A percentile compares a stretch with the other conserved stretches of the same genome.
These are phyloP conservation scores for Osmanthus fragrans DNA, from an alignment of 257 asterid genomes.

Conservation along the genomic window DNA sequence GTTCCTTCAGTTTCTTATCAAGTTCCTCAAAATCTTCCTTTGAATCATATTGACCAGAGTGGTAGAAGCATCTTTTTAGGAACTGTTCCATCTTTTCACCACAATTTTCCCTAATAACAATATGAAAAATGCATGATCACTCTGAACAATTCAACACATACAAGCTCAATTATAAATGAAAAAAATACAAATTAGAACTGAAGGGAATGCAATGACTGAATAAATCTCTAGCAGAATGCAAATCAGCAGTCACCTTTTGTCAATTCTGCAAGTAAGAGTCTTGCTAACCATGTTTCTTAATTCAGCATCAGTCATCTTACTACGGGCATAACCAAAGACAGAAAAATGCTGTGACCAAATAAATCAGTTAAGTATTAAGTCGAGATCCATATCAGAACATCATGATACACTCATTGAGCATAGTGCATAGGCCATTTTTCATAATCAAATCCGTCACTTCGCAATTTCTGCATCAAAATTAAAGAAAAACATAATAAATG, in stretches of 20 bases:
- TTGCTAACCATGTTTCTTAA: slow-evolving; percentile 84
- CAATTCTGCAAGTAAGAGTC: slow-evolving; percentile 96
- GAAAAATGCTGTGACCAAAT: slow-evolving; percentile 72
- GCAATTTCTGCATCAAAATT: not conserved
- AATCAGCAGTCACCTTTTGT: slow-evolving; percentile 59
- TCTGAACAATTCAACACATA: not conserved
- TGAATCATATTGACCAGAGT: slow-evolving; percentile 88
- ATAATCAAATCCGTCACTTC: not conserved
- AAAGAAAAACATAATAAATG: not conserved
- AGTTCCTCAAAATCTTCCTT: slow-evolving; percentile 67
- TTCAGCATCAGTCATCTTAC: slow-evolving; percentile 94
- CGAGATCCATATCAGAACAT: slow-evolving; percentile 10
- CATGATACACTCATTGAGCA: not conserved
- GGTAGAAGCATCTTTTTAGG: slow-evolving; percentile 84
- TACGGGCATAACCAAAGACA: slow-evolving; percentile 90
- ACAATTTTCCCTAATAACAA: slow-evolving; percentile 76
- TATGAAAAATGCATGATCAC: not conserved
- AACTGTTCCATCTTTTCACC: slow-evolving; percentile 93
- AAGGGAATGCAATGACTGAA: not conserved
- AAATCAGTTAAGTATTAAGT: not conserved
- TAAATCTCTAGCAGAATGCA: not conserved
- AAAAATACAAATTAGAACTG: not conserved
- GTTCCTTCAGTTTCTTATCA: slow-evolving; percentile 73
- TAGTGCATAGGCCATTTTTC: not conserved
- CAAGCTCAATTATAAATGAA: not conserved